Base-by-base conservation (phyloP, 495 filamentous ascomycete genomes). In the Wilcoxina mikolae region DNA sequence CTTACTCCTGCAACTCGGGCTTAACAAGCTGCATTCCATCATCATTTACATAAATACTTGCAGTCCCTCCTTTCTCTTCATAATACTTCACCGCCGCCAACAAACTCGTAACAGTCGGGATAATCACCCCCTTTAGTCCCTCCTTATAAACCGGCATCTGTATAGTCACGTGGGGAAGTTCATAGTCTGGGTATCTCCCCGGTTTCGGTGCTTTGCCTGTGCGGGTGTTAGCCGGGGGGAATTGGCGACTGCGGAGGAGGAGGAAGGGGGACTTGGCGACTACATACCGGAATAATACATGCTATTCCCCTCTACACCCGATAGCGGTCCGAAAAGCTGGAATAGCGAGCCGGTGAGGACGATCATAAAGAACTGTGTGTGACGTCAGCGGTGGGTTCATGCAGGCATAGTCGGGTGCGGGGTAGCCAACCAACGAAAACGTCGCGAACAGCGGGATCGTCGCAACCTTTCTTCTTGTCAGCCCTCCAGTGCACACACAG, bases 41-140 rank as follows among this genome's bases (percentile, higher is more conserved):
- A 61, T 85, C 82, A 66, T 85, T 84, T 69, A 85, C 73, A 59
- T 84, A 82, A 69, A 85, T 75, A 62, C 84, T 84, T 12, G 82
- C 82, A 4, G 81, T 82, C 29, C 82, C 82, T 51, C 82, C 82
- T 64, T 84, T 82, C 35, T 84, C 70, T 58, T 85, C 82, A 65
- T 85, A 85, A 0, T 80, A 83, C 57, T 27, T 45, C 15, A 65
- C 57, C 23, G 61, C 61, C 10, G 24, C 25, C 17, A 41, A 28
- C 15, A 64, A 25, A 52, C 55, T 58, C 11, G 25, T 58, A 18
- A 64, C 51, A 12, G 61, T 64, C 7, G 61, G 61, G 15, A 56
- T 56, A 25, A 64, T 61, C 26, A 64, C 61, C n/a, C n/a, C 18
- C 29, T 63, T 64, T 4, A 84, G 67, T 39, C 79, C 78, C 66